Evolutionary conservation across 345 rosid genomes (phyloP).

Genomic region (Lumnitzera littorea): DNA sequence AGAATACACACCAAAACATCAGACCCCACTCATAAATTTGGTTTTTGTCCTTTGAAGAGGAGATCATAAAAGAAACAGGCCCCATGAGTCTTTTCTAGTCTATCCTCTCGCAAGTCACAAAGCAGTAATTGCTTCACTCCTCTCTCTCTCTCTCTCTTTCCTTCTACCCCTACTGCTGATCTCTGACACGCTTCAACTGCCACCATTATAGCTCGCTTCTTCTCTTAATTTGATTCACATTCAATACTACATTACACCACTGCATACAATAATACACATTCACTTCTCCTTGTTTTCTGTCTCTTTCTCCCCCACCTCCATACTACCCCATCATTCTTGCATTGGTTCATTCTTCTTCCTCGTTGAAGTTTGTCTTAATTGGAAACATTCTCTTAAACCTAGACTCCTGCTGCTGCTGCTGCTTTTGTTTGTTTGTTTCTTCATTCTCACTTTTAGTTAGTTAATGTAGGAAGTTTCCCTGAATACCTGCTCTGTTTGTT

Average conservation of each 20-base stretch:
- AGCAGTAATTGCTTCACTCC: background rate
- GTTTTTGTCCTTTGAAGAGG: slow-evolving; percentile 2
- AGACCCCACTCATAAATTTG: background rate
- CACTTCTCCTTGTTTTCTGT: background rate
- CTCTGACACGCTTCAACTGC: slow-evolving; percentile 20
- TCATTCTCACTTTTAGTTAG: too few relatives aligned
- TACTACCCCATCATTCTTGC: too few relatives aligned
- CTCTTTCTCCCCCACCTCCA: background rate
- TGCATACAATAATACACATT: background rate
- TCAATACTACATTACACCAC: background rate
- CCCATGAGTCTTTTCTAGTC: slow-evolving; percentile 6
- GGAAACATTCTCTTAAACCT: too few relatives aligned
- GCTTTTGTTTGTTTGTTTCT: too few relatives aligned
- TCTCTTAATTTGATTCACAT: background rate
- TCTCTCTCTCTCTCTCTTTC: background rate
- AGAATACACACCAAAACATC: background rate
- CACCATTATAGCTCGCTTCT: slow-evolving; percentile 8
- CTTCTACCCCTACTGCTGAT: background rate
- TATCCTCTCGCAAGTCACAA: background rate
- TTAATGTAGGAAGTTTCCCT: slow-evolving; percentile 1
- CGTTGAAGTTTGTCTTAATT: too few relatives aligned
- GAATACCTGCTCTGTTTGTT: slow-evolving; percentile 3
- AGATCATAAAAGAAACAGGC: background rate
- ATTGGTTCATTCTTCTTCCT: background rate
- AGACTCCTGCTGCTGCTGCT: too few relatives aligned